phyloP scores from a whole-genome alignment of 495 filamentous ascomycete genomes.

The Hypoxylon intermedium region DNA sequence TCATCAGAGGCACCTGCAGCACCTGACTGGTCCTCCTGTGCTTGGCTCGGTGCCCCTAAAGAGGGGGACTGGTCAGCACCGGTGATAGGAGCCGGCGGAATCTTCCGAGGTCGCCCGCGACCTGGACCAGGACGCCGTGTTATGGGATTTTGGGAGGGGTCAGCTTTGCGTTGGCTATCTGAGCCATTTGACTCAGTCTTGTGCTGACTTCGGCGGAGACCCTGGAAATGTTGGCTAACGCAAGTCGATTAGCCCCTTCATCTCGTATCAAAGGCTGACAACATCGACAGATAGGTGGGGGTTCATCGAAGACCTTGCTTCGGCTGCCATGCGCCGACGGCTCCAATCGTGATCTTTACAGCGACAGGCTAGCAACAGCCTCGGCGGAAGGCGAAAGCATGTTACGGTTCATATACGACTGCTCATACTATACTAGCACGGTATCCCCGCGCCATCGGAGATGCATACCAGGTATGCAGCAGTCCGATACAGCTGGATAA shows the following conservation, averaged over 20 bases:
- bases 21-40: slow-evolving; percentile 17
- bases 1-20: slow-evolving; percentile 18
- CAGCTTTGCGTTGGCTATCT: slow-evolving; percentile 42
- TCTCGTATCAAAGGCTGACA: neutral
- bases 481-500: neutral
- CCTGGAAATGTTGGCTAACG: slow-evolving; percentile 59
- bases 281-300: neutral
- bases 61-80: slow-evolving; percentile 9
- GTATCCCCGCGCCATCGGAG: slow-evolving; percentile 17
- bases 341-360: neutral
- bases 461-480: neutral
- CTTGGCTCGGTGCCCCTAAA: slow-evolving; percentile 2
- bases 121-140: slow-evolving; percentile 58
- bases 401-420: too few relatives aligned
- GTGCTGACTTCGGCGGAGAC: slow-evolving; percentile 54
- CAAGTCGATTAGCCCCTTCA: slow-evolving; percentile 24
- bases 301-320: slow-evolving; percentile 7
- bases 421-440: neutral
- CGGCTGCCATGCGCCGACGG: neutral
- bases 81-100: slow-evolving; percentile 22
- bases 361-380: neutral
- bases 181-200: slow-evolving; percentile 48
- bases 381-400: neutral
- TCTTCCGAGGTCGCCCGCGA: slow-evolving; percentile 55
- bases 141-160: slow-evolving; percentile 57